Evolutionary conservation across 2,329 filamentous ascomycete genomes (phyloP).

Genomic region (Sporothrix curviconia): DNA sequence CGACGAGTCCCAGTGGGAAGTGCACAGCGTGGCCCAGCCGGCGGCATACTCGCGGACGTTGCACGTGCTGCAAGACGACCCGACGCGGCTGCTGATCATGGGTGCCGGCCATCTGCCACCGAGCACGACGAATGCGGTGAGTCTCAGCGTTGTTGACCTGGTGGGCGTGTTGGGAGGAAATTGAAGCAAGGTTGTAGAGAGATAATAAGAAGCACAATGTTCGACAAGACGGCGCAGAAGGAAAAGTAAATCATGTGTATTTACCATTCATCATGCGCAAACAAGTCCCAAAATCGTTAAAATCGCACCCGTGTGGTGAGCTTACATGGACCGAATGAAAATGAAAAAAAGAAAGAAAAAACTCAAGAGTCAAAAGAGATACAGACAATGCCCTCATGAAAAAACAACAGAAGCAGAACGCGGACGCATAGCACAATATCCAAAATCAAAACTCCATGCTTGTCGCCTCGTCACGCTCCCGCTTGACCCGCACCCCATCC

Average conservation of each 20-base stretch:
- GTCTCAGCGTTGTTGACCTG: constrained; percentile 29
- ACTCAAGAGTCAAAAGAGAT: no score
- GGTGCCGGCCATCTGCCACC: constrained; percentile 41
- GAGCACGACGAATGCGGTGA: constrained; percentile 39
- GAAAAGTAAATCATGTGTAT: neutral
- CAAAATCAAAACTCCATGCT: constrained; percentile 45
- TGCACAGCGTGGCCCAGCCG: constrained; percentile 30
- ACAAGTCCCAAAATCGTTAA: neutral
- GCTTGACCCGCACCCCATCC: constrained; percentile 48
- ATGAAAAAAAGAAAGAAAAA: neutral
- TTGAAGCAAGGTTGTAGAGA: neutral
- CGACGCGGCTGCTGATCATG: constrained; percentile 36
- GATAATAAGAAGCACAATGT: neutral
- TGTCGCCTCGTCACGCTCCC: constrained; percentile 46
- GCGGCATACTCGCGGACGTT: constrained; percentile 34
- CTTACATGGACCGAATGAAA: no score
- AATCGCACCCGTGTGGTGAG: neutral
- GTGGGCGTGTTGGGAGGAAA: constrained; percentile 10
- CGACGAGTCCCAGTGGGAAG: constrained; percentile 32
- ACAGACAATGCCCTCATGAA: neutral
- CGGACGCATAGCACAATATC: neutral
- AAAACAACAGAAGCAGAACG: neutral
- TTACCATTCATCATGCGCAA: neutral
- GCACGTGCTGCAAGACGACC: constrained; percentile 30
- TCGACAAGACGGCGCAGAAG: no score